Base-by-base conservation (phyloP, 73 alveolate genomes). In the Breviolum minutum region DNA sequence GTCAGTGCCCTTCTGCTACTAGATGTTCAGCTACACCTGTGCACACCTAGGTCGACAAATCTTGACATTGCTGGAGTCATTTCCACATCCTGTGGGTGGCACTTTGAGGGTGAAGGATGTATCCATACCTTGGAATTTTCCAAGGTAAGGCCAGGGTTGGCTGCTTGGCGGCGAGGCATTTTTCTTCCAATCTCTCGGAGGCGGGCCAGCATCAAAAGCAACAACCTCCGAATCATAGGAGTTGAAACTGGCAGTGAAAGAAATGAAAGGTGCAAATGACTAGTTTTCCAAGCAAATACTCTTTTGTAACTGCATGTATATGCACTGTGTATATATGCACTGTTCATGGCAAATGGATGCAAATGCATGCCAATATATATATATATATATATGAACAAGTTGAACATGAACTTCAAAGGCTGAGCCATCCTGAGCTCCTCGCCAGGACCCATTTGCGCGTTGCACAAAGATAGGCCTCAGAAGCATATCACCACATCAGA, bases 371-470 rank as follows among this genome's bases (percentile, higher is more conserved):
- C n/a, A n/a, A n/a, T n/a, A n/a, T n/a, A n/a, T n/a, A n/a, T n/a
- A n/a, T n/a, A n/a, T n/a, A n/a, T n/a, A n/a, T n/a, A 40, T 40
- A 40, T 40, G 54, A 40, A 40, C 54, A 40, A 40, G 54, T 3
- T 40, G 54, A 40, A 40, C 54, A 40, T 40, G 0, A 0, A 40
- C 3, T 0, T 66, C 74, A 66, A 66, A 66, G 74, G 10, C 54
- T 40, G 54, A 40, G 54, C 54, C 54, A 40, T 40, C 12, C 83
- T 48, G 76, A 62, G 74, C 20, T 61, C 90, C 90, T 14, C 40
- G 74, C 98, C 48, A 92, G 91, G 81, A 92, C 98, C 90, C 90
- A 92, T 24, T 80, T 80, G 32, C 98, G 89, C 13, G 98, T 92
- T 17, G 98, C 90, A 48, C 98, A 92, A 14, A 92, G 40, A 30